A percentile compares a stretch with the other conserved stretches of the same genome.
Conservation (phyloP, 1,139 yeast genomes). For the Geotrichum europaeum region DNA sequence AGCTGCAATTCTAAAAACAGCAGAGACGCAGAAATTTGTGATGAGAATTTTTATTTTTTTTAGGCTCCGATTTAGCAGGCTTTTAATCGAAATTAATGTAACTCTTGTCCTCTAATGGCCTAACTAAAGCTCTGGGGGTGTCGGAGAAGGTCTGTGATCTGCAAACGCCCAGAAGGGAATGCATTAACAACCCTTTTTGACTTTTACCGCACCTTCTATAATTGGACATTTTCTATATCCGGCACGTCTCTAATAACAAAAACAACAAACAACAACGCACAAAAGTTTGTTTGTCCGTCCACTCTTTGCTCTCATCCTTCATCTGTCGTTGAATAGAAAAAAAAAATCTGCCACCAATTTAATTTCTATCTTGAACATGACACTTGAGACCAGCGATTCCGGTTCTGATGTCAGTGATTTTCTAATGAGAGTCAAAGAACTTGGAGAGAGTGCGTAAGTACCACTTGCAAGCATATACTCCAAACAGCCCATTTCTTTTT, state of each 20-base stretch:
- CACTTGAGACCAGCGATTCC: slow-evolving; percentile 4
- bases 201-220: neutral
- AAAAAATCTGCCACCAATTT: neutral
- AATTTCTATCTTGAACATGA: neutral
- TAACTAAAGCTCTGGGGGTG: neutral
- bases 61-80: too few species aligned
- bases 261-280: neutral
- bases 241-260: neutral
- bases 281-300: neutral
- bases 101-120: neutral
- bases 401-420: slow-evolving; percentile 34
- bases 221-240: neutral
- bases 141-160: neutral
- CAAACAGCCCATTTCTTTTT: neutral
- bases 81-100: neutral
- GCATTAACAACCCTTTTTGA: neutral
- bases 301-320: neutral
- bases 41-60: too few species aligned
- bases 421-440: slow-evolving; percentile 33
- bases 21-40: too few species aligned
- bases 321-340: neutral
- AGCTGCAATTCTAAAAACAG: too few species aligned
- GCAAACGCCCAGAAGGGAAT: neutral
- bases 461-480: neutral
- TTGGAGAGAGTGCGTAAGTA: slow-evolving; percentile 33